Percentiles rank a stretch among this genome's conserved stretches.
phyloP scores from a whole-genome alignment of 139 green algal species.

The Spirogloea muscicola region DNA sequence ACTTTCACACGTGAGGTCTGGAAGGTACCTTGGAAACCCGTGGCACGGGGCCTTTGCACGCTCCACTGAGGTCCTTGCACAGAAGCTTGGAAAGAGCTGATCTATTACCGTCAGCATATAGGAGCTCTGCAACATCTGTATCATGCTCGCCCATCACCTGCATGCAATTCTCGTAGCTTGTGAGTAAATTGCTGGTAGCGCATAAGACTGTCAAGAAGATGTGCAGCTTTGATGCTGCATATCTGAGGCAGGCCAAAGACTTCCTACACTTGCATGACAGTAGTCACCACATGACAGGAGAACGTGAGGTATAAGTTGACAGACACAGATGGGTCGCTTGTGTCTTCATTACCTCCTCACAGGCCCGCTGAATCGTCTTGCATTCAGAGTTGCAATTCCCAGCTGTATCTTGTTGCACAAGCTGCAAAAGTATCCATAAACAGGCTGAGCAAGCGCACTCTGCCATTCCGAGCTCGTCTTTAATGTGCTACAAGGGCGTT shows the following conservation, averaged over 20 bases:
- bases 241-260: not conserved
- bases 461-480: not conserved
- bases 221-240: not conserved
- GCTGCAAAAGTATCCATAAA: conserved; percentile 13
- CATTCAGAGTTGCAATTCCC: conserved; percentile 40
- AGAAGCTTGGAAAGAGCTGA: conserved; percentile 29
- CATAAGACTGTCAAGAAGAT: not conserved
- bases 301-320: not conserved
- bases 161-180: not conserved
- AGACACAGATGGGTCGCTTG: not conserved
- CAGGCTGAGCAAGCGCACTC: not conserved
- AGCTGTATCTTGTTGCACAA: conserved; percentile 22
- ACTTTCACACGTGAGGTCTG: conserved; percentile 17
- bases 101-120: conserved; percentile 15
- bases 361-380: conserved; percentile 35
- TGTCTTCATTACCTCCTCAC: conserved; percentile 41
- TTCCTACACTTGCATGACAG: not conserved
- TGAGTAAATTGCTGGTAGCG: not conserved
- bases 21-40: conserved; percentile 23
- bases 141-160: conserved; percentile 37
- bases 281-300: not conserved
- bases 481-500: not conserved
- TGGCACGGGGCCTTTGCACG: conserved; percentile 12
- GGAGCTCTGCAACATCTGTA: conserved; percentile 33
- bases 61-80: conserved; percentile 24